Percentiles rank a stretch among this genome's conserved stretches.
phyloP scores from a whole-genome alignment of 2,329 filamentous ascomycete species.

The Xylariales sp. region DNA sequence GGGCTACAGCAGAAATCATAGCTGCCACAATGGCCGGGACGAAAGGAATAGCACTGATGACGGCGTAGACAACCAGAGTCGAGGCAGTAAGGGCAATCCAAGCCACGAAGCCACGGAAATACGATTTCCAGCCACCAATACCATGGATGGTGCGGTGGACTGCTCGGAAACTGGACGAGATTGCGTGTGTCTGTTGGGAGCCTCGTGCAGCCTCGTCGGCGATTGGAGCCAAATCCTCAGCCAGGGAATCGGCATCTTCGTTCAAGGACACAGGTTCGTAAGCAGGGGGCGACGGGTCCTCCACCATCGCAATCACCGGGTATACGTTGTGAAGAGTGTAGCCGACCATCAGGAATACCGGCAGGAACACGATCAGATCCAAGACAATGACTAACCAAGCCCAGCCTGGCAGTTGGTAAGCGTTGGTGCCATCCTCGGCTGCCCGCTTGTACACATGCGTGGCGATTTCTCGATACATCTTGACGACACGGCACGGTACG shows the following conservation, averaged over 20 bases:
- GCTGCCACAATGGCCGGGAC: conserved; percentile 37
- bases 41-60: conserved; percentile 38
- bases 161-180: conserved; percentile 48
- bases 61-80: conserved; percentile 32
- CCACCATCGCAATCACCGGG: conserved; percentile 52
- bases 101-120: conserved; percentile 64
- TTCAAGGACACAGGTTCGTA: conserved; percentile 47
- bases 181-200: conserved; percentile 28
- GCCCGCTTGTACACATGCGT: conserved; percentile 32
- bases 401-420: conserved; percentile 35
- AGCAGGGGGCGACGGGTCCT: conserved; percentile 51
- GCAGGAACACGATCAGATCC: conserved; percentile 41
- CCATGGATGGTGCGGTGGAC: conserved; percentile 53
- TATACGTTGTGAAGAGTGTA: conserved; percentile 50
- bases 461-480: conserved; percentile 30
- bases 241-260: conserved; percentile 30
- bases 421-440: conserved; percentile 20
- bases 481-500: too few relatives aligned
- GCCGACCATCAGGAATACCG: conserved; percentile 36
- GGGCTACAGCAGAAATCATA: conserved; percentile 53
- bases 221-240: conserved; percentile 30
- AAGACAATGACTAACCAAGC: conserved; percentile 32
- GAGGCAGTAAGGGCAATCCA: conserved; percentile 34
- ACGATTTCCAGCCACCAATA: conserved; percentile 58
- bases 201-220: conserved; percentile 30